Conservation (phyloP, 805 yeast species). For the Millerozyma miso region DNA sequence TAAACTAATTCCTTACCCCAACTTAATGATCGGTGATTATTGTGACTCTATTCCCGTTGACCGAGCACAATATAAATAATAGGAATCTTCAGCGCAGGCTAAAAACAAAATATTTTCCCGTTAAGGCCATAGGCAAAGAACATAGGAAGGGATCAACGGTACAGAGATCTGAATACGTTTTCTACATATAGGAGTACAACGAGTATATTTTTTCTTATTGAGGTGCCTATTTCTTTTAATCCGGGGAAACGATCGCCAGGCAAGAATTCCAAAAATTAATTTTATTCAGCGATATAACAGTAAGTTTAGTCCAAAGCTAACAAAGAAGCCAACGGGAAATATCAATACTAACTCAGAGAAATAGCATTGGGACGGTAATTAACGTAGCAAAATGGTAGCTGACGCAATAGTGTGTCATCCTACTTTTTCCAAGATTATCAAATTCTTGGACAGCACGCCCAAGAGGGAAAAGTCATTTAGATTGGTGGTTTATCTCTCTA, state of each 20-base stretch:
- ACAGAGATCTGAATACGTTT: not conserved
- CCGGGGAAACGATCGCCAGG: too few species aligned
- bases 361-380: too few species aligned
- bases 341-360: too few species aligned
- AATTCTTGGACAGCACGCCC: conserved; percentile 59
- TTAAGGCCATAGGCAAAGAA: not conserved
- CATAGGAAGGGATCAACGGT: not conserved
- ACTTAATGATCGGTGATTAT: not conserved
- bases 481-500: conserved; percentile 71
- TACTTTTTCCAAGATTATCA: conserved; percentile 54
- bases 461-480: conserved; percentile 83
- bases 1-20: not conserved
- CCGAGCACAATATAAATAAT: conserved; percentile 3
- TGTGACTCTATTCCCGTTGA: not conserved
- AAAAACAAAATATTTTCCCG: too few species aligned
- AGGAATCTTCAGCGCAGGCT: not conserved
- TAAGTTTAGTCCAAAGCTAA: too few species aligned
- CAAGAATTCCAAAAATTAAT: too few species aligned
- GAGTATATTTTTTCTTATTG: too few species aligned
- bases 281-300: too few species aligned
- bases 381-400: conserved; percentile 46
- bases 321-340: too few species aligned
- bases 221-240: not conserved
- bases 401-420: conserved; percentile 76
- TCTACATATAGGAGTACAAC: not conserved